A percentile compares a stretch with the other conserved stretches of the same genome.
Evolutionary conservation across 805 yeast genomes (phyloP).

Genomic region (Starmerella bombi): DNA sequence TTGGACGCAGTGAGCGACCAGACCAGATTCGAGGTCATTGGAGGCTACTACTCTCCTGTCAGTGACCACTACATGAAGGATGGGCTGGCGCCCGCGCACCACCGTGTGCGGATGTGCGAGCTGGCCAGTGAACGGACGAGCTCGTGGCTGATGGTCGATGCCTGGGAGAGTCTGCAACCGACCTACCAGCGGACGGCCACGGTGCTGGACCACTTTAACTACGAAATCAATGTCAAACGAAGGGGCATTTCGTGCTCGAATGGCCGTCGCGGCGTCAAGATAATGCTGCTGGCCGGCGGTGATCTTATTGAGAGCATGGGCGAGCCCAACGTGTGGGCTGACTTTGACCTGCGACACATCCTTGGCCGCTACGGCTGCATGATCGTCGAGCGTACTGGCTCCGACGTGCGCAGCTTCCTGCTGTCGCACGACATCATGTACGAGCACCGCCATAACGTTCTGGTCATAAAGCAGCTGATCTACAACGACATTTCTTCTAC

Average conservation of each 20-base stretch:
- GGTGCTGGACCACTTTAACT: constrained; percentile 91
- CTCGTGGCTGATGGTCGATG: constrained; percentile 97
- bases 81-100: constrained; percentile 78
- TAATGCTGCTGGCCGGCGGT: constrained; percentile 95
- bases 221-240: constrained; percentile 79
- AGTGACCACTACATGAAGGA: constrained; percentile 79
- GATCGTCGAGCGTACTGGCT: constrained; percentile 92
- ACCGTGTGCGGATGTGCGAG: constrained; percentile 96
- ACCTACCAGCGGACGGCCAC: constrained; percentile 86
- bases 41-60: constrained; percentile 93
- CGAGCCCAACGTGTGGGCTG: constrained; percentile 99
- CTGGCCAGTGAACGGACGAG: constrained; percentile 94
- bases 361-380: constrained; percentile 92
- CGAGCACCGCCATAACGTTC: constrained; percentile 81
- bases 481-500: constrained; percentile 94
- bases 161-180: constrained; percentile 93
- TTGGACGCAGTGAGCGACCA: constrained; percentile 82
- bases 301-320: constrained; percentile 98
- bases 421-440: constrained; percentile 94
- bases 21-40: constrained; percentile 87
- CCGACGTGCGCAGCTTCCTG: constrained; percentile 86
- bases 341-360: constrained; percentile 84
- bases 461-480: constrained; percentile 89
- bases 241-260: constrained; percentile 56
- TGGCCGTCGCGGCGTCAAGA: constrained; percentile 62